Base-by-base conservation (phyloP, 1,284 basidiomycete genomes). In the Cutaneotrichosporon sp. region DNA sequence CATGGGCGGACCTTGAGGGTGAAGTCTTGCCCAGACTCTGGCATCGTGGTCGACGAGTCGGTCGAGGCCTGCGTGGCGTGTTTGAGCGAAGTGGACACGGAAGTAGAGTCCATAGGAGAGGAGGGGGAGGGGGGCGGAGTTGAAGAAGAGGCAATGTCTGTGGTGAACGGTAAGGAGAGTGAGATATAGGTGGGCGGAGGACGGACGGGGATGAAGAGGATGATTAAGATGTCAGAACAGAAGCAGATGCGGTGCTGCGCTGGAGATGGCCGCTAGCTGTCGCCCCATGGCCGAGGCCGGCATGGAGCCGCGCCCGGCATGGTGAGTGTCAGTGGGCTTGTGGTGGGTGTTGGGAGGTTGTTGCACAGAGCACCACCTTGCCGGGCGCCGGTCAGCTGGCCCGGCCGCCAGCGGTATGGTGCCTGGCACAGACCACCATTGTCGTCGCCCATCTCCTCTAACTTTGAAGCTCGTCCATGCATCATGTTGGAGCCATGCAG, bases 1-100 rank as follows among this genome's bases (percentile, higher is more conserved):
- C 76, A 80, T 33, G 70, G 73, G 3, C 56, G 49, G 13, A 34
- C 38, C 7, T 36, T 51, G 22, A 65, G 54, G 0, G 64, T 60
- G n/a, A 50, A 27, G 47, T 50, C 47, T 10, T 27, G 25, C 10
- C n/a, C n/a, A n/a, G n/a, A n/a, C n/a, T 50, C 47, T n/a, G 47
- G 14, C 47, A 50, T 46, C 10, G 45, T 46, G 13, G 22, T 13
- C 6, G 27, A 50, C 25, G 47, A 31, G 47, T 11, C 25, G 4
- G 47, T 18, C 14, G 47, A 50, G 3, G 27, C 47, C 16, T 50
- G 20, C 13, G 24, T 13, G 22, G 9, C 11, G 36, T 38, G 45
- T 14, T 46, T 46, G 16, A 27, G 47, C 25, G 25, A 18, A 7
- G 47, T 50, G 24, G 47, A 50, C 47, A 50, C 25, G 6, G 25